Conservation (phyloP, 139 green algal genomes). For the Pleodorina starrii region DNA sequence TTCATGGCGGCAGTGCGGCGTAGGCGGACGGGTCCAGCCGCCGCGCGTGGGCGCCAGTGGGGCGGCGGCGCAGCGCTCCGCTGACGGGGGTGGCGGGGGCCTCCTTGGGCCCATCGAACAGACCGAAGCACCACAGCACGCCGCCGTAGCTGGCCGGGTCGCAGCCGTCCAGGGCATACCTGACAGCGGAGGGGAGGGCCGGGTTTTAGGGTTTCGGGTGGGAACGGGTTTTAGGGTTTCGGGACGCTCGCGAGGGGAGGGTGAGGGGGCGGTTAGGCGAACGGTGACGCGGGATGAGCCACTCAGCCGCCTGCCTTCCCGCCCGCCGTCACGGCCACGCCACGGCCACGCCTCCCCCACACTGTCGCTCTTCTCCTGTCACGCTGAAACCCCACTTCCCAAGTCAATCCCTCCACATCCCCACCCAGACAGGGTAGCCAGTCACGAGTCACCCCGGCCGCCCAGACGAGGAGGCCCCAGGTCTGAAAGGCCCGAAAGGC, state of each 20-base stretch:
- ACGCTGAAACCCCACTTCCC: too few relatives aligned
- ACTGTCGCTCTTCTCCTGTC: too few relatives aligned
- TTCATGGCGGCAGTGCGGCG: conserved; percentile 14
- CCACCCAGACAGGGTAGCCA: too few relatives aligned
- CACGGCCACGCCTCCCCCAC: too few relatives aligned
- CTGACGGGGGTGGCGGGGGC: neutral
- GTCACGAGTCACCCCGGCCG: too few relatives aligned
- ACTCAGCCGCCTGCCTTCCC: too few relatives aligned
- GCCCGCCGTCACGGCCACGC: too few relatives aligned
- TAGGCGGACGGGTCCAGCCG: neutral
- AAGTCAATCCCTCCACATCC: too few relatives aligned
- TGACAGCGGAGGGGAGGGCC: neutral
- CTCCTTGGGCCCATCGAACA: conserved; percentile 39
- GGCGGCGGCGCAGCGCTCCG: conserved; percentile 12
- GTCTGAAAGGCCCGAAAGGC: too few relatives aligned
- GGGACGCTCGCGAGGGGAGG: too few relatives aligned
- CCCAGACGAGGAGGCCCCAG: too few relatives aligned
- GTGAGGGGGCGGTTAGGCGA: neutral
- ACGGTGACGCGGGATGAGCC: too few relatives aligned
- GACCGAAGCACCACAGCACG: conserved; percentile 46
- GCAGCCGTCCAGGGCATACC: conserved; percentile 43
- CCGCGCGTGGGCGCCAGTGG: conserved; percentile 14
- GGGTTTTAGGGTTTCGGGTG: neutral
- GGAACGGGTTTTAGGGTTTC: neutral
- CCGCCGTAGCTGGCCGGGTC: conserved; percentile 33